Evolutionary conservation across 192 early-diverging fungal genomes (phyloP), one percentile per base, ranked within the genome.

Genomic region (Umbelopsis sp.): DNA sequence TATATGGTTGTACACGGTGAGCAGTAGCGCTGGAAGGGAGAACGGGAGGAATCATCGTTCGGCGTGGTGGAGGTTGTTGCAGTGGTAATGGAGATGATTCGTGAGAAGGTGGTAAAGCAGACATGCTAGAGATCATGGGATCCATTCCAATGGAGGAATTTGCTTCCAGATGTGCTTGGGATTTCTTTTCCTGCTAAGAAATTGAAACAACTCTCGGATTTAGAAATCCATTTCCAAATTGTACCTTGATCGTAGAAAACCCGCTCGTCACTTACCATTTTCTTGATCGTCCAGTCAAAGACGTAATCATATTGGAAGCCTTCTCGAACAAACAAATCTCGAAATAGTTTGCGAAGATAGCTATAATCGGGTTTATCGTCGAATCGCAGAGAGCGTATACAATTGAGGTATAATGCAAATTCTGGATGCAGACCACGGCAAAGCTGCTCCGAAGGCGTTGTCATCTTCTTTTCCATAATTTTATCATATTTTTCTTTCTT

Each of bases 381-480:
- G 74, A 96, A 96, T 34, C 94, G 91, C 67, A 95, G 82, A 16
- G 85, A 88, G 41, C 93, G 89, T 50, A 90, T 86, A 74, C 95
- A 96, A 76, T 94, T 94, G 69, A 96, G 80, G 74, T 95, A 96
- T 56, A 94, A 87, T 21, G 91, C 88, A 82, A 96, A 95, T 80
- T 96, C 95, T 74, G 85, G 85, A 20, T 94, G 93, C 62, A 90
- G 90, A 12, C 92, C 90, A 47, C 91, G 91, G 80, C 94, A 95
- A 14, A 96, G 83, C 72, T 87, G 82, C 70, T 94, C 95, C 22
- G 92, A 89, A 31, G 89, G 86, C 7, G 93, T 94, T n/a, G 89
- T 93, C 90, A 95, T 94, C 85, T 96, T 96, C 84, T 93, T 94
- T 66, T 95, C 94, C 94, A 94, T 93, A 69, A 96, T 96, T 72